These are phyloP conservation scores for Coelastrella sp. DNA, from an alignment of 139 green algal genomes.

Conservation along the genomic window DNA sequence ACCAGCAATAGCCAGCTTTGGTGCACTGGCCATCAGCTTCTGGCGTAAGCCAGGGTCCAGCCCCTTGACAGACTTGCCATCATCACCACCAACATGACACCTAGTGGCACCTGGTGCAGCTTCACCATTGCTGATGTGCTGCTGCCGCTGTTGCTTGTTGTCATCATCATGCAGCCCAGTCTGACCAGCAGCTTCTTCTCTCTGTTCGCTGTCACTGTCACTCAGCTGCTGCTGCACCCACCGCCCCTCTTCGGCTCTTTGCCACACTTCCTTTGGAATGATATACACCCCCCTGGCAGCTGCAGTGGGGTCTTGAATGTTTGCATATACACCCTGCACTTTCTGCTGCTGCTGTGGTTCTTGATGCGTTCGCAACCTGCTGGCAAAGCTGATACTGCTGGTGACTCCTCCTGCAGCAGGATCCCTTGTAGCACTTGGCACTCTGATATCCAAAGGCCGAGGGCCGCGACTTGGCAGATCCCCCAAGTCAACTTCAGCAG, in stretches of 20 bases:
- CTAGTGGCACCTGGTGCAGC: background rate
- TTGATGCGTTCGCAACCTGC: background rate
- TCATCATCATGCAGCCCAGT: no score
- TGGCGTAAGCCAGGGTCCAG: background rate
- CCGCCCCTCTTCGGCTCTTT: background rate
- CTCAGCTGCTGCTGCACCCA: conserved; percentile 20
- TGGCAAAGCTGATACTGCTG: background rate
- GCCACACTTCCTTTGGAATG: conserved; percentile 11
- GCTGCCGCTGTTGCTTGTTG: no score
- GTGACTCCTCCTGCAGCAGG: background rate
- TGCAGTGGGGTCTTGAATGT: conserved; percentile 8
- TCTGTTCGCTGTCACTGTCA: background rate
- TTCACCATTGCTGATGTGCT: background rate
- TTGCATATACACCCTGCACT: conserved; percentile 1
- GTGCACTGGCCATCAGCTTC: conserved; percentile 28
- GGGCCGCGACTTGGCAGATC: background rate
- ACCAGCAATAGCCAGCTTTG: conserved; percentile 13
- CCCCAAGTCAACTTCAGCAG: background rate
- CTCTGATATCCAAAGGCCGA: no score
- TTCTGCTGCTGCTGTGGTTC: background rate
- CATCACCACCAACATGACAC: background rate
- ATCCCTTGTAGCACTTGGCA: no score
- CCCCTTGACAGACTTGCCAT: background rate
- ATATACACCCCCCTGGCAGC: background rate
- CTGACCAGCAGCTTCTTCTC: background rate